Percentiles rank a stretch among this genome's conserved stretches.
phyloP scores from a whole-genome alignment of 331 rosid species.

The Stylosanthes scabra region DNA sequence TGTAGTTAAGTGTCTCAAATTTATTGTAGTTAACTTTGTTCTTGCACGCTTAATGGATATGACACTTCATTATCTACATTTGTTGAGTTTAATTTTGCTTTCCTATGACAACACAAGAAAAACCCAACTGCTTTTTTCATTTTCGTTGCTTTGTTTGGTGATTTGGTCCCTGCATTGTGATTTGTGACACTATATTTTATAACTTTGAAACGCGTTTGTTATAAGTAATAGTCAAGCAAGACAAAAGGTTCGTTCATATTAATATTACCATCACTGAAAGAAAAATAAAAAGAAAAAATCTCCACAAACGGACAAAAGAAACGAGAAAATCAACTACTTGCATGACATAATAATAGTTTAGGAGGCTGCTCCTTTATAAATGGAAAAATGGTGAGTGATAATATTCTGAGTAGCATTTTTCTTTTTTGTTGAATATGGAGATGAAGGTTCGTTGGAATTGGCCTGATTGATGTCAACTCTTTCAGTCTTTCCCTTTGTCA shows the following conservation, averaged over 20 bases:
- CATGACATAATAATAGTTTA: not conserved
- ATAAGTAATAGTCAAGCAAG: not conserved
- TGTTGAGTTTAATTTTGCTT: not conserved
- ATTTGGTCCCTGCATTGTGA: not conserved
- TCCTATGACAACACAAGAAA: not conserved
- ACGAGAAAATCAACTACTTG: not conserved
- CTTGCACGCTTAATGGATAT: not conserved
- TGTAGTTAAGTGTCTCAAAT: not conserved
- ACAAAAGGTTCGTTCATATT: not conserved
- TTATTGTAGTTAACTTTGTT: constrained; percentile 3
- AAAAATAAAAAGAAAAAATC: too few relatives aligned
- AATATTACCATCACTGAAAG: too few relatives aligned
- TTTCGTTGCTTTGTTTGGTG: not conserved
- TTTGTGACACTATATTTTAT: not conserved
- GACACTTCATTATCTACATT: not conserved
- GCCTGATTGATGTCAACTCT: constrained; percentile 26
- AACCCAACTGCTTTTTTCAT: constrained; percentile 1
- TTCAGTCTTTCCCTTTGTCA: not conserved
- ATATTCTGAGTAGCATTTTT: not conserved
- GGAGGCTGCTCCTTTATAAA: not conserved
- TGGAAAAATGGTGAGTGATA: not conserved
- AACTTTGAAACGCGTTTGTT: not conserved
- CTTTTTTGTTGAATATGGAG: constrained; percentile 12
- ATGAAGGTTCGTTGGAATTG: constrained; percentile 6
- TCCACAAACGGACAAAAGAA: not conserved